Conservation (phyloP, 2,329 filamentous ascomycete genomes). For the Immersiporthe knoxdaviesiana region DNA sequence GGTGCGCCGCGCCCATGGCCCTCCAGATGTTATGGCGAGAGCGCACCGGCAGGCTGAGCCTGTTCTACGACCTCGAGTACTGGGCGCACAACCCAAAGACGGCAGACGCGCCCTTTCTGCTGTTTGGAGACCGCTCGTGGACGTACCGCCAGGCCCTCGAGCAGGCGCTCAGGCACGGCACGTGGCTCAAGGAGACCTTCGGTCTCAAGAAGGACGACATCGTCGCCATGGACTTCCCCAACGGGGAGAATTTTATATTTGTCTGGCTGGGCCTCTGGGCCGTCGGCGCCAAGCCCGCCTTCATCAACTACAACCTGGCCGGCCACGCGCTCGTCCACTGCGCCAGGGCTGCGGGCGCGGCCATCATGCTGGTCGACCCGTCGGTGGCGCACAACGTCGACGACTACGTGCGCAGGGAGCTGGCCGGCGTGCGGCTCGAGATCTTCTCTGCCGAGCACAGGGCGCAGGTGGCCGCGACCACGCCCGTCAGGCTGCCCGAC, state of each 20-base stretch:
- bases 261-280: slow-evolving; percentile 79
- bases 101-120: slow-evolving; percentile 61
- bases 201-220: slow-evolving; percentile 72
- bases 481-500: slow-evolving; percentile 62
- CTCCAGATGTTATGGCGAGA: slow-evolving; percentile 51
- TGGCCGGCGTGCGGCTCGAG: slow-evolving; percentile 59
- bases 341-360: slow-evolving; percentile 67
- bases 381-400: slow-evolving; percentile 58
- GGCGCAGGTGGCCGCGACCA: slow-evolving; percentile 53
- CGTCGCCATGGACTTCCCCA: slow-evolving; percentile 80
- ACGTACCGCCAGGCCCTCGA: slow-evolving; percentile 80
- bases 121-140: slow-evolving; percentile 70
- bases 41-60: slow-evolving; percentile 64
- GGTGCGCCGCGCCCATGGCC: slow-evolving; percentile 51
- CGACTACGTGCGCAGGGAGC: slow-evolving; percentile 57
- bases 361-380: slow-evolving; percentile 71
- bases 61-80: slow-evolving; percentile 76
- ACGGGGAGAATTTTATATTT: slow-evolving; percentile 78
- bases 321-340: slow-evolving; percentile 75
- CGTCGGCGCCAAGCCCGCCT: slow-evolving; percentile 80
- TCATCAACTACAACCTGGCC: slow-evolving; percentile 85
- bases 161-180: slow-evolving; percentile 69
- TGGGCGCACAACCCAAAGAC: slow-evolving; percentile 57
- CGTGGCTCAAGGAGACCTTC: slow-evolving; percentile 70
- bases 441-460: slow-evolving; percentile 64